Base-by-base conservation (phyloP, 176 grass and related monocot genomes). In the Juncus effusus region DNA sequence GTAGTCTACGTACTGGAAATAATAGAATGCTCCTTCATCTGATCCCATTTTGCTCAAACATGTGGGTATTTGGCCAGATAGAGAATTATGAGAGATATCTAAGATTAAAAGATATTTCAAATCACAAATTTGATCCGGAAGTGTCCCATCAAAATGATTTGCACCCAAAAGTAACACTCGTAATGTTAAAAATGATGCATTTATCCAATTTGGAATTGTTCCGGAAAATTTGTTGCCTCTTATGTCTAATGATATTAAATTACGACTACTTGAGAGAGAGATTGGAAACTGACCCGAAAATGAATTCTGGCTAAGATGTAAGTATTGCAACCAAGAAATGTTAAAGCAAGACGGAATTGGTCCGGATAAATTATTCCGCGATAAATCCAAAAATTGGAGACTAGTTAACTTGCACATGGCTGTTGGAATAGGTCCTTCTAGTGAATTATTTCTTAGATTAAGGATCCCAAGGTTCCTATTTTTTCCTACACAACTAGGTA, bases 31-130 rank as follows among this genome's bases (percentile, higher is more conserved):
- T 8, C 9, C 38, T 41, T 50, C n/a, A n/a, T n/a, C 13, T 13
- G 56, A 11, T n/a, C 73, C 73, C 73, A 82, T 82, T 41, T 14
- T 59, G n/a, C 28, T 64, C 56, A 76, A 41, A 16, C 79, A 82
- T 15, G 64, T 76, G 16, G 79, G 73, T 64, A 82, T 40, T 9
- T 56, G 12, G 0, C 58, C 73, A 5, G 57, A 76, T 9, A 82
- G 11, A 64, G 11, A 62, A 14, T 81, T 81, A 45, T 70, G 40
- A 13, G 73, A 82, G 51, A 77, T 2, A 76, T 81, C 72, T 45
- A 76, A 61, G 0, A 76, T 40, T 9, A 51, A 3, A 65, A 76
- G 42, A 56, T 76, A 8, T 6, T 10, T 63, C 49, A n/a, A 58
- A 0, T 49, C 1, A 12, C 65, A 76, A 16, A 81, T 13, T 63